Percentiles rank a stretch among this genome's conserved stretches.
Conservation (phyloP, 441 rosid species). For the Populus hybrid region DNA sequence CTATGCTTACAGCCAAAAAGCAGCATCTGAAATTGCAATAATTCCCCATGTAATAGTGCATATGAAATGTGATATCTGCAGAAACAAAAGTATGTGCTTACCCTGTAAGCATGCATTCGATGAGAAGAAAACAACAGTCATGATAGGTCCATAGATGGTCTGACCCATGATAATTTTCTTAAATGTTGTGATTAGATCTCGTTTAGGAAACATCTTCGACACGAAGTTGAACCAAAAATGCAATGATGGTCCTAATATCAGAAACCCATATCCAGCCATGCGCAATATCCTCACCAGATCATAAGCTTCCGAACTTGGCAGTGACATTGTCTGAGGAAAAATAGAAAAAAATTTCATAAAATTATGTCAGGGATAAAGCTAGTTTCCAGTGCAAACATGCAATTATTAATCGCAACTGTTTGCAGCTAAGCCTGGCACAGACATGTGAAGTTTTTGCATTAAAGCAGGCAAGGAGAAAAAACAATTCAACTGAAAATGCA, state of each 20-base stretch:
- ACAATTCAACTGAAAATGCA: not conserved
- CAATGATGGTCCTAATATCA: slow-evolving; percentile 71
- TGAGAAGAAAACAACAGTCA: slow-evolving; percentile 76
- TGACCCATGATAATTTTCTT: slow-evolving; percentile 89
- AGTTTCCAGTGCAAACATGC: not conserved
- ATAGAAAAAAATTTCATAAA: not conserved
- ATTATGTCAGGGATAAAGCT: slow-evolving; percentile 1
- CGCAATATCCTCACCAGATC: slow-evolving; percentile 73
- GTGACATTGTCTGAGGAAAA: slow-evolving; percentile 47
- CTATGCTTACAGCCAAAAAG: not conserved
- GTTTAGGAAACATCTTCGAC: slow-evolving; percentile 65
- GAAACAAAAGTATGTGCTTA: slow-evolving; percentile 17
- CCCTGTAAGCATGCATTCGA: slow-evolving; percentile 69
- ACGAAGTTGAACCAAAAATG: slow-evolving; percentile 80
- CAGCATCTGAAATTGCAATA: not conserved
- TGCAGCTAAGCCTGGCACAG: not conserved
- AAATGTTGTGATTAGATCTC: slow-evolving; percentile 60
- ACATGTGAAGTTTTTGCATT: not conserved
- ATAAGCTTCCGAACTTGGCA: slow-evolving; percentile 43
- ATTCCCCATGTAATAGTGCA: not conserved
- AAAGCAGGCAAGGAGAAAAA: not conserved
- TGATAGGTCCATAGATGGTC: slow-evolving; percentile 61
- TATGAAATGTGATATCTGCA: not conserved
- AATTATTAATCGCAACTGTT: not conserved
- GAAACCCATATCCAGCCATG: slow-evolving; percentile 80